A percentile compares a stretch with the other conserved stretches of the same genome.
Conservation (phyloP, 106 monocot species). For the Cymbidium sinense region DNA sequence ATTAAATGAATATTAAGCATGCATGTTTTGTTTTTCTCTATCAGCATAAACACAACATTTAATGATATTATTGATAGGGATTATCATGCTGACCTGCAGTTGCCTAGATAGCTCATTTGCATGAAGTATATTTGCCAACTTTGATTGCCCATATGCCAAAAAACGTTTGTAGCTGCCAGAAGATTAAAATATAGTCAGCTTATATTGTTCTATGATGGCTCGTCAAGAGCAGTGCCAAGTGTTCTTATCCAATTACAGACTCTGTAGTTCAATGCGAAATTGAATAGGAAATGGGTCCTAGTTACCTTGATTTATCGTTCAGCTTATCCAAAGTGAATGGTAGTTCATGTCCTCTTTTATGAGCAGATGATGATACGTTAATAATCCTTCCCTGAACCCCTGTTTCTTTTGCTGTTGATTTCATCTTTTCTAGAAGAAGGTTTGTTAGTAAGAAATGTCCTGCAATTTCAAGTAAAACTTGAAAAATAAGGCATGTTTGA, state of each 20-base stretch:
- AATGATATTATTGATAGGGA: background rate
- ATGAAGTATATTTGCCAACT: constrained; percentile 84
- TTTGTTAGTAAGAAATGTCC: constrained; percentile 75
- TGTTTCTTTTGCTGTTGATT: constrained; percentile 72
- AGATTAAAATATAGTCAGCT: background rate
- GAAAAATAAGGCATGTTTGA: background rate
- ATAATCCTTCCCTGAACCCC: constrained; percentile 82
- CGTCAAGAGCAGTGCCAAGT: background rate
- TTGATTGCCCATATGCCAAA: constrained; percentile 46
- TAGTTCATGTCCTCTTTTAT: constrained; percentile 34
- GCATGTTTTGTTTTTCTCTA: no score
- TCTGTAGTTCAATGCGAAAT: background rate
- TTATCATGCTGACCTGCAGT: constrained; percentile 41
- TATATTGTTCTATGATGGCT: background rate
- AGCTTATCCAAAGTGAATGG: constrained; percentile 49
- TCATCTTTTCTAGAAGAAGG: constrained; percentile 72
- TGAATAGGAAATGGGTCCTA: background rate
- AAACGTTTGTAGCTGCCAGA: constrained; percentile 53
- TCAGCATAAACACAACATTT: no score
- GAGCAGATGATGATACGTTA: constrained; percentile 62
- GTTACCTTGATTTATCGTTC: constrained; percentile 53
- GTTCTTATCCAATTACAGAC: background rate
- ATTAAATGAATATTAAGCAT: constrained; percentile 1
- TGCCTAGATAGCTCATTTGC: constrained; percentile 54
- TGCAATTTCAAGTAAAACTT: constrained; percentile 18